These are phyloP conservation scores for Phytophthora podocarpi DNA, from an alignment of 352 stramenopile species.

Conservation along the genomic window DNA sequence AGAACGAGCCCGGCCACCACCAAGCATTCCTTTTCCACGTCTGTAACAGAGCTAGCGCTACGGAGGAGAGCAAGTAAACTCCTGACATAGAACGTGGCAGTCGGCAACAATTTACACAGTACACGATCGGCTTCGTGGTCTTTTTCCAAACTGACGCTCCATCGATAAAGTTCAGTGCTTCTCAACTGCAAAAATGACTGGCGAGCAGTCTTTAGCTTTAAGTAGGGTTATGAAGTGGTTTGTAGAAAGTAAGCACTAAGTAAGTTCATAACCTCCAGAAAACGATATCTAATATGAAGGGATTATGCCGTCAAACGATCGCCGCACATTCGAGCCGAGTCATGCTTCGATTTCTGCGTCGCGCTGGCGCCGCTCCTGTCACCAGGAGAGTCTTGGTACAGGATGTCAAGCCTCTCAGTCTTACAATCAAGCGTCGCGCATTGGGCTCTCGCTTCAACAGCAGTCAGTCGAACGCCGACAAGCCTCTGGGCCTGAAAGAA, in stretches of 20 bases:
- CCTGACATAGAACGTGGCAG: slow-evolving; percentile 82
- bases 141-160: slow-evolving; percentile 27
- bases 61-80: slow-evolving; percentile 67
- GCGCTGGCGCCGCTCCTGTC: slow-evolving; percentile 10
- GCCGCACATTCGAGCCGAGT: slow-evolving; percentile 21
- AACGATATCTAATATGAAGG: background rate
- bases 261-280: background rate
- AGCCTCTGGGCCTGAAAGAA: slow-evolving; percentile 56
- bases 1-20: slow-evolving; percentile 66
- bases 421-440: background rate
- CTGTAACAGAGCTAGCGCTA: slow-evolving; percentile 86
- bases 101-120: slow-evolving; percentile 10
- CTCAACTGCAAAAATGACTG: too few species aligned
- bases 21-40: slow-evolving; percentile 83
- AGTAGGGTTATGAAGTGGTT: slow-evolving; percentile 18
- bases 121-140: background rate
- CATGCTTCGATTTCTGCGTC: slow-evolving; percentile 26
- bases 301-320: background rate
- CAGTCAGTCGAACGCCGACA: slow-evolving; percentile 14
- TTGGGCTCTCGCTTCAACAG: slow-evolving; percentile 8
- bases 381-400: background rate
- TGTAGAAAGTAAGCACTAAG: background rate
- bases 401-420: background rate
- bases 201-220: background rate
- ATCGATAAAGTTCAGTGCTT: background rate